Evolutionary conservation across 2,329 filamentous ascomycete genomes (phyloP).

Genomic region (Chrysoporthe austroafricana): DNA sequence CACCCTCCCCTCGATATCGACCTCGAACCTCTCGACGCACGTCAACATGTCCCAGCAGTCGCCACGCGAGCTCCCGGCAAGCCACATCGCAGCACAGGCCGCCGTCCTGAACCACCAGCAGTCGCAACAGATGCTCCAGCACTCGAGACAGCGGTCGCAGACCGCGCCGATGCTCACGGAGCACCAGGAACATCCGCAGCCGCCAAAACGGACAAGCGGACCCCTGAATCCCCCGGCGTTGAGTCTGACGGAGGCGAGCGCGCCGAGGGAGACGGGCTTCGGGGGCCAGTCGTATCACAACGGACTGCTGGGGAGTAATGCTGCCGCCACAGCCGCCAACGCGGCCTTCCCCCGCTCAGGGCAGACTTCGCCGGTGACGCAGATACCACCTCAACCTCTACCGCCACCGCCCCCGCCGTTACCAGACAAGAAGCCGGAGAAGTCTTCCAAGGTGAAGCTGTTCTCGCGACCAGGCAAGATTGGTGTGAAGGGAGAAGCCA

Average conservation of each 20-base stretch:
- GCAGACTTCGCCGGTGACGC: slow-evolving; percentile 51
- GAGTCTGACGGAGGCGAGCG: slow-evolving; percentile 68
- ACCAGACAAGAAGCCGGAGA: slow-evolving; percentile 68
- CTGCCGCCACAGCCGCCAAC: slow-evolving; percentile 72
- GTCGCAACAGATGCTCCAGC: slow-evolving; percentile 51
- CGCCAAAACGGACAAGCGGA: slow-evolving; percentile 48
- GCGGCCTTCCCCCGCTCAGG: slow-evolving; percentile 72
- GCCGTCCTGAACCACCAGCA: slow-evolving; percentile 68
- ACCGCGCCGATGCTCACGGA: slow-evolving; percentile 66
- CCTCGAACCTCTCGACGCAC: slow-evolving; percentile 56
- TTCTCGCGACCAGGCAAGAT: slow-evolving; percentile 81
- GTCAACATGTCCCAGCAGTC: slow-evolving; percentile 52
- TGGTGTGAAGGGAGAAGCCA: slow-evolving; percentile 68
- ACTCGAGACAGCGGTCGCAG: slow-evolving; percentile 71
- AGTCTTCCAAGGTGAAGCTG: slow-evolving; percentile 75
- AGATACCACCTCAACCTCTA: slow-evolving; percentile 42
- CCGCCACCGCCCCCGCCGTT: slow-evolving; percentile 45
- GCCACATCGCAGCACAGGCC: slow-evolving; percentile 79
- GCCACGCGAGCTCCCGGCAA: slow-evolving; percentile 59
- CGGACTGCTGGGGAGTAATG: slow-evolving; percentile 62
- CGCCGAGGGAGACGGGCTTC: slow-evolving; percentile 60
- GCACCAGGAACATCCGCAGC: slow-evolving; percentile 41
- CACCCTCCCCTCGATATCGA: slow-evolving; percentile 65
- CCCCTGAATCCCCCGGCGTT: slow-evolving; percentile 65
- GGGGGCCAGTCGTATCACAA: slow-evolving; percentile 60